Conservation (phyloP, 225 moss, liverwort and hornwort species). For the Sphagnum tenellum region DNA sequence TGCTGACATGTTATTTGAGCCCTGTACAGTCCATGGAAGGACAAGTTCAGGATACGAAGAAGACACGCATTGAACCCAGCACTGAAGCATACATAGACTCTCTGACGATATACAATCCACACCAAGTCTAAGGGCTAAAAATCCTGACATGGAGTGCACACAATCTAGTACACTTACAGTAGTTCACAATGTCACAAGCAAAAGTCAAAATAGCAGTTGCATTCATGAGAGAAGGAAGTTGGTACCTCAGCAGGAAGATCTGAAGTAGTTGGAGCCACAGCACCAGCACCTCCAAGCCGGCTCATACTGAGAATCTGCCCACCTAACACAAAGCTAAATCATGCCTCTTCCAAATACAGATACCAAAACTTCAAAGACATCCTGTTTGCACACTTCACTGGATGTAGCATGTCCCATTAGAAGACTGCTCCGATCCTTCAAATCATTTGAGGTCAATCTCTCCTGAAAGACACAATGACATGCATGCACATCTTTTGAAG, state of each 20-base stretch:
- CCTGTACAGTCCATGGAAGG: conserved; percentile 22
- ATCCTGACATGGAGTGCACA: no score
- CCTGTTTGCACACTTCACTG: background rate
- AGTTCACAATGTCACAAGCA: no score
- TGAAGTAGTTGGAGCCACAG: conserved; percentile 71
- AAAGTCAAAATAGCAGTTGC: background rate
- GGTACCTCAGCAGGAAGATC: conserved; percentile 91
- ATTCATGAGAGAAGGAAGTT: conserved; percentile 7
- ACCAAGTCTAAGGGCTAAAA: no score
- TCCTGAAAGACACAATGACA: conserved; percentile 3
- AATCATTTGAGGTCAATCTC: background rate
- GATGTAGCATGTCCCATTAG: background rate
- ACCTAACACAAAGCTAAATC: background rate
- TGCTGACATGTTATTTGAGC: conserved; percentile 66
- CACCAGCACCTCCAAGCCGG: conserved; percentile 90
- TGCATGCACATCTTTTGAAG: background rate
- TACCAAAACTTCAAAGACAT: background rate
- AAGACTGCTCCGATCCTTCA: background rate
- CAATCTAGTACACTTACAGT: no score
- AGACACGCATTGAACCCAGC: no score
- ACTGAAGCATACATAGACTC: no score
- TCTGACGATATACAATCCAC: no score
- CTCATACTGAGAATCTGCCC: conserved; percentile 97
- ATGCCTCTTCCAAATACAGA: background rate
- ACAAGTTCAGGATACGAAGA: background rate